Evolutionary conservation across 768 basidiomycete genomes (phyloP), one percentile per base, ranked within the genome.

Genomic region (Naganishia friedmannii): DNA sequence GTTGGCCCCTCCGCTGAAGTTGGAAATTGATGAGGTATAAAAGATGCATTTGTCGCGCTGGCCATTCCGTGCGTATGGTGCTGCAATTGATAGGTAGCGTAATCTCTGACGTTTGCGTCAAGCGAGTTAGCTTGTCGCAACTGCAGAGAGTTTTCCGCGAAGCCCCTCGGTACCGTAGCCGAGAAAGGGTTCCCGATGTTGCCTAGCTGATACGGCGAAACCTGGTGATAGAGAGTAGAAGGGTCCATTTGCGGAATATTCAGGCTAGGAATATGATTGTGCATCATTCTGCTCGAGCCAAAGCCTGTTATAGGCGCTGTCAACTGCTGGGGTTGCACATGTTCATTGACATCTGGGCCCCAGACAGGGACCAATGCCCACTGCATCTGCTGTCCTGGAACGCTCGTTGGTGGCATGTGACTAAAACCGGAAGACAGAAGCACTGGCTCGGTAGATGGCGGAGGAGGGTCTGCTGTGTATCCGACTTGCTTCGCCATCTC

Each of bases 311-410:
- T 39, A 4, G 60, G 23, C 1, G 42, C 60, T 26, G 42, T 10
- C 19, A 63, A 42, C 21, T 63, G 60, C 23, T 3, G 26, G 10
- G 37, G 21, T 10, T 19, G 34, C 9, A 34, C 2, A 8, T 32
- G 39, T 15, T 63, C 60, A 21, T n/a, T 39, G n/a, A 3, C 39
- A 19, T 23, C 21, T 23, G 60, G 39, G 2, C 42, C n/a, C 60
- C 60, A 63, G 60, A 45, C 60, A 13, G 60, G 60, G 9, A 63
- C 60, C 23, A 63, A n/a, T 13, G 60, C 42, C 60, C 60, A 63
- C 19, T 63, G 37, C 60, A 63, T 26, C 12, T 63, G 60, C 32
- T 63, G 60, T 5, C 23, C 60, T 29, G 23, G n/a, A n/a, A 26
- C 42, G 7, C 42, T 39, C 1, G 39, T 19, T 46, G 57, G 37